phyloP scores from a whole-genome alignment of 768 basidiomycete species.

The Suillus bovinus region DNA sequence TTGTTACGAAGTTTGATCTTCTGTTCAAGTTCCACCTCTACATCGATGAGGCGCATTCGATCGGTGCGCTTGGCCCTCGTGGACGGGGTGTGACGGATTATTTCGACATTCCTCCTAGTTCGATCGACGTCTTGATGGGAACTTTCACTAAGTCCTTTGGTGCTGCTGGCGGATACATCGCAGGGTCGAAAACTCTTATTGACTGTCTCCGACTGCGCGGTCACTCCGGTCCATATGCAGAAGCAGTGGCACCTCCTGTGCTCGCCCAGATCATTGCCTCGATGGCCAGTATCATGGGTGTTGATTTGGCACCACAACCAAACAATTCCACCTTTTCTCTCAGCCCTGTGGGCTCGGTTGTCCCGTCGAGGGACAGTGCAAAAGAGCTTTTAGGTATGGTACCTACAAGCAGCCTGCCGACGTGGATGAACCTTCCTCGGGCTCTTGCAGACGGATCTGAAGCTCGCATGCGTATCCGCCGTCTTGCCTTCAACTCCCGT shows the following conservation, averaged over 20 bases:
- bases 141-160: conserved; percentile 97
- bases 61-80: conserved; percentile 92
- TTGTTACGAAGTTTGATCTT: conserved; percentile 35
- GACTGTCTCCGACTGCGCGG: conserved; percentile 79
- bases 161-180: conserved; percentile 92
- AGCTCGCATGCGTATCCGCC: conserved; percentile 76
- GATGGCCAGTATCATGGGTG: conserved; percentile 97
- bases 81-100: conserved; percentile 97
- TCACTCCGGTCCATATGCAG: conserved; percentile 83
- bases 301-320: conserved; percentile 43
- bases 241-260: conserved; percentile 88
- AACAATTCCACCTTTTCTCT: conserved; percentile 26
- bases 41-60: conserved; percentile 96
- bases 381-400: conserved; percentile 68
- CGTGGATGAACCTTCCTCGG: conserved; percentile 77
- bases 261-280: conserved; percentile 88
- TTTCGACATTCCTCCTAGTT: conserved; percentile 78
- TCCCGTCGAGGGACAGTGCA: conserved; percentile 34
- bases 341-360: conserved; percentile 32
- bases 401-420: conserved; percentile 60
- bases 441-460: conserved; percentile 80
- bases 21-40: conserved; percentile 88
- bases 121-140: conserved; percentile 95
- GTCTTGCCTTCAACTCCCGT: conserved; percentile 93
- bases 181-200: conserved; percentile 79